phyloP scores from a whole-genome alignment of 108 stramenopile species.

The Schizochytrium sp. region DNA sequence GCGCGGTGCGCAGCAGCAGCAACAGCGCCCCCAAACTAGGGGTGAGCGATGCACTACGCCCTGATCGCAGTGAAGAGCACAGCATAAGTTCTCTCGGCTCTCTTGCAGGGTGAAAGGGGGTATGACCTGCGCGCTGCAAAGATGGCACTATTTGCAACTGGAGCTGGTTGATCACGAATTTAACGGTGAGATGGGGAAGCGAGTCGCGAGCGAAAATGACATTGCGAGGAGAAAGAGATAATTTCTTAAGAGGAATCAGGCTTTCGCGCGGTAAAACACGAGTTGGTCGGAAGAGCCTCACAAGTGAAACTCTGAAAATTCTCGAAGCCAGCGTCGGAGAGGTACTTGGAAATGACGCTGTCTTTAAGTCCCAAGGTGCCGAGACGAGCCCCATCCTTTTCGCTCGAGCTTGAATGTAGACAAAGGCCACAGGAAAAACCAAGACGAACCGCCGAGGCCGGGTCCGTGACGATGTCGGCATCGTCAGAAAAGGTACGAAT shows the following conservation, averaged over 20 bases:
- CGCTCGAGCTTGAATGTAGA: neutral
- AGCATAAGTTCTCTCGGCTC: too few relatives aligned
- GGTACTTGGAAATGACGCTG: neutral
- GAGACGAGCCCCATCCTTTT: neutral
- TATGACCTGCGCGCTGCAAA: too few relatives aligned
- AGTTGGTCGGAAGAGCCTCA: neutral
- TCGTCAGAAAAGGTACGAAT: neutral
- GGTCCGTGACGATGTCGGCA: neutral
- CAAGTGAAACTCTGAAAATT: neutral
- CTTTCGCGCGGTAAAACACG: neutral
- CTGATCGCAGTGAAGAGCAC: too few relatives aligned
- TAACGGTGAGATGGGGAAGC: too few relatives aligned
- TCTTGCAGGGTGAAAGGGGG: too few relatives aligned
- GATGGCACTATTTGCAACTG: too few relatives aligned
- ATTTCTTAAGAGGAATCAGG: neutral
- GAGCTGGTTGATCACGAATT: too few relatives aligned
- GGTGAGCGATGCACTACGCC: too few relatives aligned
- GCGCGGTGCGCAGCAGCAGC: too few relatives aligned
- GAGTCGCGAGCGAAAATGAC: too few relatives aligned
- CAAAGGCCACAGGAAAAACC: conserved; percentile 8
- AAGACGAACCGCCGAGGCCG: neutral
- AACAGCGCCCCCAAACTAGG: too few relatives aligned
- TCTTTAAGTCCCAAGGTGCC: neutral
- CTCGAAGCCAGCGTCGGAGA: neutral
- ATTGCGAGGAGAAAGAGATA: too few relatives aligned